Percentiles rank a stretch among this genome's conserved stretches.
Conservation (phyloP, 352 stramenopile species). For the Phytophthora sp. region DNA sequence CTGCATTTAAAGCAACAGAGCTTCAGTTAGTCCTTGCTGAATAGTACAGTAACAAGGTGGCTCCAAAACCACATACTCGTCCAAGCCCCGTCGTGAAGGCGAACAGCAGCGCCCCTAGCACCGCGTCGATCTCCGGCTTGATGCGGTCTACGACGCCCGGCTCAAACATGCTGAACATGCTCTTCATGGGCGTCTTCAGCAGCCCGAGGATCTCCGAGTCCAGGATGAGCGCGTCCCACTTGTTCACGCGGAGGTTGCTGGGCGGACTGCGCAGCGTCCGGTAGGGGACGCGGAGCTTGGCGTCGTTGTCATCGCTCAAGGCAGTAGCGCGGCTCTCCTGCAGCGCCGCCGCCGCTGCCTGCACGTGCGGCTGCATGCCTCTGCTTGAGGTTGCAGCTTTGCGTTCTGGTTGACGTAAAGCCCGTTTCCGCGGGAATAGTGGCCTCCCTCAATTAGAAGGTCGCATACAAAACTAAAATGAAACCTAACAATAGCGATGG, state of each 20-base stretch:
- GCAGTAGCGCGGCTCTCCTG: conserved; percentile 25
- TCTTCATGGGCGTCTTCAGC: conserved; percentile 77
- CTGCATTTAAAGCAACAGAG: conserved; percentile 30
- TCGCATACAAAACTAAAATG: not conserved
- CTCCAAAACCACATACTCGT: conserved; percentile 39
- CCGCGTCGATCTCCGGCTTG: conserved; percentile 78
- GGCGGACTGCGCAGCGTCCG: conserved; percentile 44
- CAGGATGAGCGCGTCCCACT: conserved; percentile 84
- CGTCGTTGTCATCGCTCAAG: not conserved
- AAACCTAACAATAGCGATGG: no score
- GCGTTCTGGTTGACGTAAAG: conserved; percentile 31
- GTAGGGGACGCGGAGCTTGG: conserved; percentile 45
- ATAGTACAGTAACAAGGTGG: not conserved
- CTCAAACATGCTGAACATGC: conserved; percentile 84
- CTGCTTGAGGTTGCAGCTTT: conserved; percentile 15
- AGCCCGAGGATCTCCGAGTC: conserved; percentile 79
- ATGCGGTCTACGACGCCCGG: conserved; percentile 64
- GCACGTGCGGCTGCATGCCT: conserved; percentile 40
- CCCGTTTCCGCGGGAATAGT: no score
- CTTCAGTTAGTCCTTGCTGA: conserved; percentile 1
- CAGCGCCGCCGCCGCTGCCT: conserved; percentile 42
- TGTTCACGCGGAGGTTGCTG: conserved; percentile 76
- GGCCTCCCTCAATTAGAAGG: not conserved
- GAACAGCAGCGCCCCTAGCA: conserved; percentile 64
- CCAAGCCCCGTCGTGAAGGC: conserved; percentile 66